These are phyloP conservation scores for Brettanomyces bruxellensis DNA, from an alignment of 805 yeast genomes.

Conservation along the genomic window DNA sequence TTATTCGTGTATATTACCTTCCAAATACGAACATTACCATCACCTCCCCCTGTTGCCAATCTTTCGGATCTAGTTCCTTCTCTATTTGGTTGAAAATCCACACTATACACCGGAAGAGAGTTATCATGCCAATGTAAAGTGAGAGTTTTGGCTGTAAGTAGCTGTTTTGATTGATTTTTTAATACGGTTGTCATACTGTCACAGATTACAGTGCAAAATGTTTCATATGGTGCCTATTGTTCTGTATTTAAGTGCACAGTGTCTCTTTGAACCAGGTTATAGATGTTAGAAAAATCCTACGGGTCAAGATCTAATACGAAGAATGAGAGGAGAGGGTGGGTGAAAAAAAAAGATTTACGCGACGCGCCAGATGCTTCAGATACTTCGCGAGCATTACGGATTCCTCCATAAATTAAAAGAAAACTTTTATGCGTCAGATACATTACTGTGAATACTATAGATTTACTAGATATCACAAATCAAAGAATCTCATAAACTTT, in stretches of 20 bases:
- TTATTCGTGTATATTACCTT: conserved; percentile 15
- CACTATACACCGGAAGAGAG: conserved; percentile 63
- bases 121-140: conserved; percentile 71
- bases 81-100: conserved; percentile 47
- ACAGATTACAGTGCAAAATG: not conserved
- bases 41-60: conserved; percentile 91
- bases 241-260: not conserved
- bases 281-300: too few species aligned
- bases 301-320: too few species aligned
- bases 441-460: too few species aligned
- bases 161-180: not conserved
- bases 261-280: not conserved
- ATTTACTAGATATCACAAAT: conserved; percentile 8
- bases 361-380: too few species aligned
- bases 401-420: too few species aligned
- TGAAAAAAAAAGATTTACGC: too few species aligned
- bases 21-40: conserved; percentile 66
- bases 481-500: conserved; percentile 21
- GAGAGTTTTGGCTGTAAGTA: conserved; percentile 33
- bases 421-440: too few species aligned
- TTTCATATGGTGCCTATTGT: not conserved
- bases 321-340: too few species aligned
- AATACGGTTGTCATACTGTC: not conserved
- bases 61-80: conserved; percentile 28
- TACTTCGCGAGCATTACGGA: too few species aligned